phyloP scores from a whole-genome alignment of 2,329 filamentous ascomycete genomes.

The Fusarium scirpi region DNA sequence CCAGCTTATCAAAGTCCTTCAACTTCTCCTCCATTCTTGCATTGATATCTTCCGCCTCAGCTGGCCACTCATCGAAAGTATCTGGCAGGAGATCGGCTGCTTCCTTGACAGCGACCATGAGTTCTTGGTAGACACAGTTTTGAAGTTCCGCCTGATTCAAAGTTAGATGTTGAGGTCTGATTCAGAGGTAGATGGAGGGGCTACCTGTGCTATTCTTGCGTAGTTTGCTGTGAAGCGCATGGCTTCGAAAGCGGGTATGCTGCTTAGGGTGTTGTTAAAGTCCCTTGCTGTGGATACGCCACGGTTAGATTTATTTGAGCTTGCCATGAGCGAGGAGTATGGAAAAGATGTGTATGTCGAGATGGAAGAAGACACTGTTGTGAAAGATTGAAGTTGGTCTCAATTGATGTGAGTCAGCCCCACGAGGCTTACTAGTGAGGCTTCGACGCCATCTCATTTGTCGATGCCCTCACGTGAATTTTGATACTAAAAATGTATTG shows the following conservation, averaged over 20 bases:
- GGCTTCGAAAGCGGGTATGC: slow-evolving; percentile 7
- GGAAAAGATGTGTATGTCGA: too few relatives aligned
- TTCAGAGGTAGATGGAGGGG: rapidly evolving
- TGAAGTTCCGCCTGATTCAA: not conserved
- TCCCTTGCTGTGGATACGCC: not conserved
- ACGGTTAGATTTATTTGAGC: not conserved
- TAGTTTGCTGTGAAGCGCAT: slow-evolving; percentile 22
- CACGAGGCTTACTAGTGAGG: not conserved
- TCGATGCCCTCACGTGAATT: not conserved
- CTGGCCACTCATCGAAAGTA: not conserved
- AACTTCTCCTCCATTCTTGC: not conserved
- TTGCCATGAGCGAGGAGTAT: not conserved
- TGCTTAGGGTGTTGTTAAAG: not conserved
- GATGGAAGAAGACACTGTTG: not conserved
- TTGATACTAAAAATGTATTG: not conserved
- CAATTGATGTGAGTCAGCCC: slow-evolving; percentile 5
- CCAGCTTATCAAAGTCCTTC: not conserved
- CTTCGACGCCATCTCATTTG: not conserved
- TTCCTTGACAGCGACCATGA: not conserved
- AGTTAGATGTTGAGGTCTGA: not conserved
- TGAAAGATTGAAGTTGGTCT: not conserved
- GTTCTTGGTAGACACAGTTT: not conserved
- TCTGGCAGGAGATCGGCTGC: not conserved
- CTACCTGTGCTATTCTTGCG: slow-evolving; percentile 9
- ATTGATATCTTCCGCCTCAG: slow-evolving; percentile 8